These are phyloP conservation scores for Rubus parviflorus DNA, from an alignment of 306 rosid genomes.

Conservation along the genomic window DNA sequence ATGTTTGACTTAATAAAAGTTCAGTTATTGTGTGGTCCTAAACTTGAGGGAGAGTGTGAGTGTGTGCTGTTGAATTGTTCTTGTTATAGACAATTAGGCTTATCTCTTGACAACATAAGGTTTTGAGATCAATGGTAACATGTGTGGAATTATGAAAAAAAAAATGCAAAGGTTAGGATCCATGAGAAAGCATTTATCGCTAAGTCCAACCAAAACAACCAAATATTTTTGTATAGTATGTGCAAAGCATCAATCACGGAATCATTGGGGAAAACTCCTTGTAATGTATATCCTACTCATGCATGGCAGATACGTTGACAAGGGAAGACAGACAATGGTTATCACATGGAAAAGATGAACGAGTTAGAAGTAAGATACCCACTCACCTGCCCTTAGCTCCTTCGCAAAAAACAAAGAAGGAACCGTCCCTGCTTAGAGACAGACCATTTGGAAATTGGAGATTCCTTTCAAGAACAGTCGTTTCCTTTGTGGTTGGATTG, in stretches of 20 bases:
- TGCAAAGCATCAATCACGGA: no score
- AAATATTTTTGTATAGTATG: not conserved
- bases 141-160: not conserved
- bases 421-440: constrained; percentile 88
- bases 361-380: not conserved
- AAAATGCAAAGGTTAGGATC: not conserved
- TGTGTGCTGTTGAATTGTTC: not conserved
- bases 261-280: not conserved
- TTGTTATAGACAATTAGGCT: no score
- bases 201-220: not conserved
- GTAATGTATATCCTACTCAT: not conserved
- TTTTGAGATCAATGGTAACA: no score
- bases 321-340: not conserved
- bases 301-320: not conserved
- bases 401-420: constrained; percentile 77
- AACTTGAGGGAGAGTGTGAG: not conserved
- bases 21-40: no score
- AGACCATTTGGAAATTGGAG: constrained; percentile 85
- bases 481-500: constrained; percentile 66
- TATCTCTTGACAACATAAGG: no score
- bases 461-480: constrained; percentile 73
- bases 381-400: constrained; percentile 75
- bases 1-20: no score
- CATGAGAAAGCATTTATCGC: not conserved
- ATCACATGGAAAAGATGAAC: not conserved